A percentile compares a stretch with the other conserved stretches of the same genome.
Evolutionary conservation across 2,329 filamentous ascomycete species (phyloP).

Genomic region (Capronia coronata): DNA sequence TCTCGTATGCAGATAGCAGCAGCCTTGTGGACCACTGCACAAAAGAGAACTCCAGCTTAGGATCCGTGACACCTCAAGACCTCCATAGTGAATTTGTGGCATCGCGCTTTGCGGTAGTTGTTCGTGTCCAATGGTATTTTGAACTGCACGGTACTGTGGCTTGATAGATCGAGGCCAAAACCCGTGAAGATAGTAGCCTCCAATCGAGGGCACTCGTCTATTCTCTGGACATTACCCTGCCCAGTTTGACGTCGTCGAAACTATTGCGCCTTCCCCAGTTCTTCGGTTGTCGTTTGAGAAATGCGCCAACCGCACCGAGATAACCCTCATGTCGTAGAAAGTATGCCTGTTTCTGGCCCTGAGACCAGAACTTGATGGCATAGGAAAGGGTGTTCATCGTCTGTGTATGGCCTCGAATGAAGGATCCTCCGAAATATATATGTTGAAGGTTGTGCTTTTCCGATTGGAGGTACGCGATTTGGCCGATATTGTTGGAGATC

Average conservation of each 20-base stretch:
- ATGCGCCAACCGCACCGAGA: slow-evolving; percentile 86
- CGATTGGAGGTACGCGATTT: slow-evolving; percentile 95
- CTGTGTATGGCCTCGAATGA: slow-evolving; percentile 91
- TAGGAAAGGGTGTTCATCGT: slow-evolving; percentile 97
- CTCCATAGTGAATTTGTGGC: no score
- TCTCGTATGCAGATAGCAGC: background rate
- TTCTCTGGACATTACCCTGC: slow-evolving; percentile 22
- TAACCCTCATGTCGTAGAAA: slow-evolving; percentile 95
- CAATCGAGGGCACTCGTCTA: background rate
- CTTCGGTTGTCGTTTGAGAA: slow-evolving; percentile 79
- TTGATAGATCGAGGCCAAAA: background rate
- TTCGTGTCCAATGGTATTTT: no score
- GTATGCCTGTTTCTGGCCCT: slow-evolving; percentile 88
- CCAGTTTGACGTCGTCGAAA: slow-evolving; percentile 48
- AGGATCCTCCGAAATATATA: slow-evolving; percentile 96
- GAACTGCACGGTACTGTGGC: no score
- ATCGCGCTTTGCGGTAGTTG: no score
- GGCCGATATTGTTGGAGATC: slow-evolving; percentile 56
- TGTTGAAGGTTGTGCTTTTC: slow-evolving; percentile 85
- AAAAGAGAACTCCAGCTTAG: no score
- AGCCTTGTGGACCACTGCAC: background rate
- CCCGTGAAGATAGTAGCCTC: background rate
- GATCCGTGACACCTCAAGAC: no score
- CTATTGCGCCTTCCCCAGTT: slow-evolving; percentile 87
- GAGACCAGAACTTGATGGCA: slow-evolving; percentile 96